Base-by-base conservation (phyloP, 73 alveolate species). In the Chromera velia region DNA sequence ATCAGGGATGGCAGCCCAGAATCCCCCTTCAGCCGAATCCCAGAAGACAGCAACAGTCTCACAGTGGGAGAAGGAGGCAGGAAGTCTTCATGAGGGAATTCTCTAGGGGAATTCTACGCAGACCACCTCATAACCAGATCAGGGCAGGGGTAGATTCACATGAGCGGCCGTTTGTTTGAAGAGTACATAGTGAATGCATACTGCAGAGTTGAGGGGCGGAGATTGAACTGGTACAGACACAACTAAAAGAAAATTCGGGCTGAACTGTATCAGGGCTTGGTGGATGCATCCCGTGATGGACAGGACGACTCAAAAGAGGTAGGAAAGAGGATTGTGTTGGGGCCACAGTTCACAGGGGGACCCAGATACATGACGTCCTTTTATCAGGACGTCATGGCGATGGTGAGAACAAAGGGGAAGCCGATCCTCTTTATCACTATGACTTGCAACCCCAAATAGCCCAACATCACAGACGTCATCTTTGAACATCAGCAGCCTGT, bases 381-480 rank as follows among this genome's bases (percentile, higher is more conserved):
- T 28, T 74, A 74, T 33, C 24, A 28, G 64, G 81, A 74, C 19
- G 81, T 73, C 34, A 29, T 74, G 64, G 73, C 81, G n/a, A 33
- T 74, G 0, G 81, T 74, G 7, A 62, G 73, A 0, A 19, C 10
- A 9, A 7, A 4, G 24, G 81, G 81, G 26, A 30, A 32, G 32
- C 81, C 81, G 7, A 48, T 4, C 30, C 62, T 18, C 18, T 74
- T 74, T 26, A 18, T 74, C 28, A 74, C 72, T 0, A 32, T 74
- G 18, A 74, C 73, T 0, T 69, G 72, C 65, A 74, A 74, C 27
- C 81, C 81, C 30, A 28, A 22, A 1, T 74, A 40, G 81, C 73
- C 72, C 0, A 73, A 74, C 31, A n/a, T 74, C 13, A 28, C 0
- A 0, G 30, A 0, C 0, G 29, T 1, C 22, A 27, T 74, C 45